These are phyloP conservation scores for Lecanoromycetidae sp. DNA, from an alignment of 2,329 filamentous ascomycete genomes.

Conservation along the genomic window DNA sequence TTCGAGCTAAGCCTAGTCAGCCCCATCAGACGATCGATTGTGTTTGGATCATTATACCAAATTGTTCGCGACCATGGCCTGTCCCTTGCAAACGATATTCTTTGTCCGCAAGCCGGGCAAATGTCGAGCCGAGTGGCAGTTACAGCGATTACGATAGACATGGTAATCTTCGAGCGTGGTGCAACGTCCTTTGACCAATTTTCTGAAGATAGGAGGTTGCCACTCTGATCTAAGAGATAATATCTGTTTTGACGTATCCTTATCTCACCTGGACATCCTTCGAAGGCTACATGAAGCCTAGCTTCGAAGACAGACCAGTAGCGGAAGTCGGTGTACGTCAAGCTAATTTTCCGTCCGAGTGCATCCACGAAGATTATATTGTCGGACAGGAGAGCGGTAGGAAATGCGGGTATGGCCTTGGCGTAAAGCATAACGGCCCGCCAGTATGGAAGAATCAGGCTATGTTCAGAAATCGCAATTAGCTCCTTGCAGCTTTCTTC, in stretches of 20 bases:
- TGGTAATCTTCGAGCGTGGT: not conserved
- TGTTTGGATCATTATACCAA: not conserved
- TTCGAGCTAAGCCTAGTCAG: not conserved
- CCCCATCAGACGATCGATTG: not conserved
- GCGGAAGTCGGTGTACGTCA: not conserved
- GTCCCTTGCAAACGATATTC: not conserved
- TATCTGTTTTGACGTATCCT: not conserved
- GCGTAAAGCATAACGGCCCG: not conserved
- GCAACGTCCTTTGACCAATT: not conserved
- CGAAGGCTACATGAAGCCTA: not conserved
- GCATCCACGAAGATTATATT: not conserved
- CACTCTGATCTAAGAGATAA: not conserved
- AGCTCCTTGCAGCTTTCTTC: no score
- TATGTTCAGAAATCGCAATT: no score
- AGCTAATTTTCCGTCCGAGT: not conserved
- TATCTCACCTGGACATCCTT: not conserved
- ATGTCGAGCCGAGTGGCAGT: not conserved
- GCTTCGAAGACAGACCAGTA: slow-evolving; percentile 1
- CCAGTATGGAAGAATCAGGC: not conserved
- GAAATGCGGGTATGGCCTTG: not conserved
- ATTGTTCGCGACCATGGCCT: not conserved
- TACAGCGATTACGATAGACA: not conserved
- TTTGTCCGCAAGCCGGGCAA: not conserved
- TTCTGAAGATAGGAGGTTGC: not conserved
- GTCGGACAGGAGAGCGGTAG: not conserved